phyloP scores from a whole-genome alignment of 345 rosid species.

The Hirschfeldia incana region DNA sequence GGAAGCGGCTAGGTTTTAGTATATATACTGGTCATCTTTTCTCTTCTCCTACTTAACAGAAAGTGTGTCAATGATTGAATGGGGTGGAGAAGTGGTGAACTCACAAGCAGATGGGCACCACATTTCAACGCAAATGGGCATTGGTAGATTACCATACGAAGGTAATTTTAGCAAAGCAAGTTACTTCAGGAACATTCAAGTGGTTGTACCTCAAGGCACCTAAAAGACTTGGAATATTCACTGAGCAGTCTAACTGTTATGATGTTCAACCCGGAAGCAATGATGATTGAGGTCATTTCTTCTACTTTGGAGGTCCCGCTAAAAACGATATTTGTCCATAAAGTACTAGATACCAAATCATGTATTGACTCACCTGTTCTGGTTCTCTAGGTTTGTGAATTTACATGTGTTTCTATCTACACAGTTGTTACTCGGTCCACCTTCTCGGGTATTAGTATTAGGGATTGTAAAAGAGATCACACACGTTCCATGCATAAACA shows the following conservation, averaged over 20 bases:
- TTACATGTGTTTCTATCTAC: constrained; percentile 25
- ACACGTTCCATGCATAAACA: too few species aligned
- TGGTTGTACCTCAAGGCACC: constrained; percentile 97
- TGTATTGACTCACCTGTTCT: constrained; percentile 9
- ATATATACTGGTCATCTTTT: constrained; percentile 82
- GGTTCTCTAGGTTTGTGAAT: constrained; percentile 36
- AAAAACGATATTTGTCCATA: constrained; percentile 74
- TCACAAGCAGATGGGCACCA: constrained; percentile 64
- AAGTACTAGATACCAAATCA: neutral
- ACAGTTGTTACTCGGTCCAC: constrained; percentile 7
- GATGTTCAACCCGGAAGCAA: constrained; percentile 89
- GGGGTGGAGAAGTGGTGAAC: neutral
- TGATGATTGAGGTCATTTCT: constrained; percentile 98
- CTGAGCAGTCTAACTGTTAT: constrained; percentile 94
- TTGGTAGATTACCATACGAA: constrained; percentile 94
- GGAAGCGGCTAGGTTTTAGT: constrained; percentile 85
- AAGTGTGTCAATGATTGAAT: neutral
- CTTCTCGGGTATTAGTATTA: constrained; percentile 34
- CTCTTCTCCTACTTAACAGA: constrained; percentile 87
- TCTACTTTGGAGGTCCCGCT: constrained; percentile 98
- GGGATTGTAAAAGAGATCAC: constrained; percentile 21
- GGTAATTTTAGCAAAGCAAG: constrained; percentile 37
- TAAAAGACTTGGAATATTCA: constrained; percentile 83
- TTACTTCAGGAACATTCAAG: constrained; percentile 89
- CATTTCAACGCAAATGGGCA: constrained; percentile 97